Evolutionary conservation across 164 flowering plant species (phyloP).

Genomic region (Houttuynia cordata): DNA sequence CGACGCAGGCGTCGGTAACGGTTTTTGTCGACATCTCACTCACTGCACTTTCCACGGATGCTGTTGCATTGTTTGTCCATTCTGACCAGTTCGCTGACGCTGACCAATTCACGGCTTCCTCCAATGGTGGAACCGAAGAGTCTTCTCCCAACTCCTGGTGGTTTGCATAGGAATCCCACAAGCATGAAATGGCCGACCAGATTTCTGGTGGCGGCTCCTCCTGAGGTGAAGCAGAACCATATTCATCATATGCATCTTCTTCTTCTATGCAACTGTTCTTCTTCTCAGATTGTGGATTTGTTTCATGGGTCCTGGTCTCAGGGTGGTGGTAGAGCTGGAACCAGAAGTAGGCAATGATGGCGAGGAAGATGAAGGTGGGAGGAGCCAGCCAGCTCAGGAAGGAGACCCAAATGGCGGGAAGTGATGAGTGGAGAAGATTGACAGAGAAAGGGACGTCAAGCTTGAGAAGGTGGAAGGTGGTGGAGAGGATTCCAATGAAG

Average conservation of each 20-base stretch:
- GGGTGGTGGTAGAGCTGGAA: constrained; percentile 14
- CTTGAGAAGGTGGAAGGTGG: constrained; percentile 13
- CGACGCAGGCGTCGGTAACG: constrained; percentile 1
- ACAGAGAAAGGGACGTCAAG: constrained; percentile 15
- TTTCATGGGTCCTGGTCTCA: not conserved
- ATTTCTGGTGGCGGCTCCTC: constrained; percentile 3
- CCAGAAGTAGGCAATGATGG: constrained; percentile 48
- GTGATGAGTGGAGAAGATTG: constrained; percentile 8
- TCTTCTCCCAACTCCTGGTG: constrained; percentile 2
- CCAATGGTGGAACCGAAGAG: not conserved
- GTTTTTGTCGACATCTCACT: not conserved
- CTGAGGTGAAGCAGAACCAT: not conserved
- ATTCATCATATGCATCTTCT: not conserved
- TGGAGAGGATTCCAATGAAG: constrained; percentile 13
- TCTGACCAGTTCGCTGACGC: not conserved
- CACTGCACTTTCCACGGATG: not conserved
- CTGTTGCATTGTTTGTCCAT: not conserved
- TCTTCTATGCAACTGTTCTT: constrained; percentile 3
- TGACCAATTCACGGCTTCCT: not conserved
- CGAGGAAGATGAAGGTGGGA: constrained; percentile 63
- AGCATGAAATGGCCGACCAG: constrained; percentile 7
- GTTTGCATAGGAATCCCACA: constrained; percentile 5
- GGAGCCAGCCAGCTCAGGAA: constrained; percentile 42
- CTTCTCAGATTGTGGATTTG: not conserved
- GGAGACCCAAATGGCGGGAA: constrained; percentile 32